These are phyloP conservation scores for Beauveria caledonica DNA, from an alignment of 2,329 filamentous ascomycete species.

Conservation along the genomic window DNA sequence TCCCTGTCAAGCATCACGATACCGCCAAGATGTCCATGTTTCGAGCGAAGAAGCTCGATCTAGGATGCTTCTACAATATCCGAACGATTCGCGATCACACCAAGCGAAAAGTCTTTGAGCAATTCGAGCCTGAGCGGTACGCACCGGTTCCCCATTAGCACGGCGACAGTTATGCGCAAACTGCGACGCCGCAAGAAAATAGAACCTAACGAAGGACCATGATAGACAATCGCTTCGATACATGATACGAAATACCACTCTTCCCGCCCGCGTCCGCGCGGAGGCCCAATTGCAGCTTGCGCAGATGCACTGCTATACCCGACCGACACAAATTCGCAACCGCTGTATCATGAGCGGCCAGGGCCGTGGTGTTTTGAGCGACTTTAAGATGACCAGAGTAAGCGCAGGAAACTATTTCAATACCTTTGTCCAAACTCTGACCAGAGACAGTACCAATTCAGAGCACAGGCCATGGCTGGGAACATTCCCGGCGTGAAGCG, in stretches of 20 bases:
- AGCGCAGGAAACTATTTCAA: conserved; percentile 26
- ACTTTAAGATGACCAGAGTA: conserved; percentile 89
- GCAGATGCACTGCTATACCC: conserved; percentile 94
- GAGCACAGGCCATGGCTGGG: conserved; percentile 78
- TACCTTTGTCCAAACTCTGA: conserved; percentile 16
- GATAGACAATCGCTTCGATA: conserved; percentile 83
- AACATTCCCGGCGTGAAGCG: conserved; percentile 88
- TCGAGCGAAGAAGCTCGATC: conserved; percentile 79
- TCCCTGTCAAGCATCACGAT: neutral
- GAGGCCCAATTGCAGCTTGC: conserved; percentile 88
- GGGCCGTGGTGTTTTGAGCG: conserved; percentile 79
- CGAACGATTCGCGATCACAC: conserved; percentile 88
- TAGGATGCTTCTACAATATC: conserved; percentile 81
- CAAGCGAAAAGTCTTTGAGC: conserved; percentile 86
- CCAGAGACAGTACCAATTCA: conserved; percentile 74
- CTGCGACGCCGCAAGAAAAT: neutral
- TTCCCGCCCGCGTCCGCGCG: conserved; percentile 72
- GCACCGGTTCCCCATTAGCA: conserved; percentile 11
- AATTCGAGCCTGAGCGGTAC: conserved; percentile 82
- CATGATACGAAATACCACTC: conserved; percentile 84
- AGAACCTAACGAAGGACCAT: neutral
- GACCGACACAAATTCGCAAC: conserved; percentile 89
- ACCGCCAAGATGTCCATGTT: conserved; percentile 68
- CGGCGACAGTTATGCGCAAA: neutral
- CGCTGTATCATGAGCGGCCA: conserved; percentile 89